phyloP scores from a whole-genome alignment of 345 rosid genomes.

The Populus euphratica region DNA sequence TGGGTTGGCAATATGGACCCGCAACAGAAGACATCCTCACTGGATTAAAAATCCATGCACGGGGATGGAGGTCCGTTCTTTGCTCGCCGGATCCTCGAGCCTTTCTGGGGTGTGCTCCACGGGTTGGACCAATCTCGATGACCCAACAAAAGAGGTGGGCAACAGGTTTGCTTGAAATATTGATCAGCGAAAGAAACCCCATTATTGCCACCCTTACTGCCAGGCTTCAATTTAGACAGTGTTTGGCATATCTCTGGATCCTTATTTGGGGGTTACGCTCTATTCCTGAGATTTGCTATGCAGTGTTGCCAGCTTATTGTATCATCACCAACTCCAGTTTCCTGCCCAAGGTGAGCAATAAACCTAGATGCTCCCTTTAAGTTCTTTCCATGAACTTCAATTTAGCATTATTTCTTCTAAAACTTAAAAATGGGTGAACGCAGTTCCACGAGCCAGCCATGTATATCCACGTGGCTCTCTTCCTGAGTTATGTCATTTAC shows the following conservation, averaged over 20 bases:
- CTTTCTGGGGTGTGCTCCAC: constrained; percentile 56
- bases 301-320: constrained; percentile 55
- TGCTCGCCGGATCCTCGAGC: constrained; percentile 40
- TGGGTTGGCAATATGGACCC: constrained; percentile 71
- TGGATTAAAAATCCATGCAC: constrained; percentile 43
- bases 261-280: constrained; percentile 41
- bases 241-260: constrained; percentile 34
- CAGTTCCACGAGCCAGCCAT: constrained; percentile 36
- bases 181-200: constrained; percentile 40
- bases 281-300: constrained; percentile 56
- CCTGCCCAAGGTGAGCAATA: constrained; percentile 50
- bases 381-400: not conserved
- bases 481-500: constrained; percentile 20
- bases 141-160: constrained; percentile 62
- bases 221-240: constrained; percentile 46
- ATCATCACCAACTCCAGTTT: constrained; percentile 52
- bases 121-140: constrained; percentile 36
- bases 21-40: constrained; percentile 52
- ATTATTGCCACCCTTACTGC: constrained; percentile 20
- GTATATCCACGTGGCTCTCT: constrained; percentile 16
- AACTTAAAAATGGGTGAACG: not conserved
- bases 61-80: constrained; percentile 47
- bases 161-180: constrained; percentile 52
- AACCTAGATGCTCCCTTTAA: not conserved
- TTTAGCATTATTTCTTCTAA: not conserved